These are phyloP conservation scores for Acidiella bohemica DNA, from an alignment of 495 filamentous ascomycete genomes.

Conservation along the genomic window DNA sequence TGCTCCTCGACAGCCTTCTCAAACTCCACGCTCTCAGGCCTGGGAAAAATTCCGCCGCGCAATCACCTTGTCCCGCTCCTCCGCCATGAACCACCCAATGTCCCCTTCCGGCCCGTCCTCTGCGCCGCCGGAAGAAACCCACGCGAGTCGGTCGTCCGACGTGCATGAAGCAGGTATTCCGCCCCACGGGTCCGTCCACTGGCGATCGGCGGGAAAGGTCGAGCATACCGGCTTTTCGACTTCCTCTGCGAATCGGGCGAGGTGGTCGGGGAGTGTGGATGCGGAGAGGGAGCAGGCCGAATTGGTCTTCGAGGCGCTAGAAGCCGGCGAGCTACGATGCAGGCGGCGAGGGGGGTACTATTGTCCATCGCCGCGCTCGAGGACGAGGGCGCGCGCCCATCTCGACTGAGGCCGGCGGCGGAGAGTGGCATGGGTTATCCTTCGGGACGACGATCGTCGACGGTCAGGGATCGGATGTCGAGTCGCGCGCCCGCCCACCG, in stretches of 20 bases:
- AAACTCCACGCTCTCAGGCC: slow-evolving; percentile 70
- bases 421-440: too few species aligned
- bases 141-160: slow-evolving; percentile 30
- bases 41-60: slow-evolving; percentile 64
- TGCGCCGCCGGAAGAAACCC: slow-evolving; percentile 57
- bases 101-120: slow-evolving; percentile 44
- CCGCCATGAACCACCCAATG: slow-evolving; percentile 60
- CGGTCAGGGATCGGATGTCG: too few species aligned
- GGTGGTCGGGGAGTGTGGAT: slow-evolving; percentile 74
- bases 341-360: slow-evolving; percentile 75
- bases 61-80: slow-evolving; percentile 64
- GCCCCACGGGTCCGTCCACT: slow-evolving; percentile 27
- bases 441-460: too few species aligned
- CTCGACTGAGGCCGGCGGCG: slow-evolving; percentile 57
- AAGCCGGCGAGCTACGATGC: slow-evolving; percentile 73
- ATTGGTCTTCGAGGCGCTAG: slow-evolving; percentile 76
- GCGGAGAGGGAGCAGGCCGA: slow-evolving; percentile 67
- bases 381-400: slow-evolving; percentile 81
- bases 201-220: slow-evolving; percentile 29
- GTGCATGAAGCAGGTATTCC: slow-evolving; percentile 35
- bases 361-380: slow-evolving; percentile 63
- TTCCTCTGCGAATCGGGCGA: slow-evolving; percentile 64
- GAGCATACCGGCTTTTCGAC: slow-evolving; percentile 50
- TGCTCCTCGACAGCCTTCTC: slow-evolving; percentile 53
- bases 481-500: too few species aligned